Base-by-base conservation (phyloP, 441 rosid genomes). In the Biscutella laevigata region DNA sequence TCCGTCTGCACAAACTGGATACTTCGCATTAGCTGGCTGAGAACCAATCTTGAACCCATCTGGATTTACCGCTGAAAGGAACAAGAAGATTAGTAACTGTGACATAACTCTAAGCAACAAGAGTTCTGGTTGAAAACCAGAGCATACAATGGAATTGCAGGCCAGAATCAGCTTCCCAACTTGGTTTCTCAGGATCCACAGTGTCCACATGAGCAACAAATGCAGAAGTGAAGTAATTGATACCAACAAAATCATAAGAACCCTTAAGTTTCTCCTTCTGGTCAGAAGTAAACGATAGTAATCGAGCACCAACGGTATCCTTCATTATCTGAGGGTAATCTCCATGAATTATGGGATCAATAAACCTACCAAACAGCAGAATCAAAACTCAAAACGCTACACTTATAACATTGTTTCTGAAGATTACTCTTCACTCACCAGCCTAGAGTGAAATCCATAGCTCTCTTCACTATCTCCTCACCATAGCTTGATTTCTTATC, bases 221-320 rank as follows among this genome's bases (percentile, higher is more conserved):
- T 0, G 43, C 20, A 12, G 74, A 62, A 21, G 75, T 66, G 61
- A 64, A 76, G 59, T 76, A 76, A 33, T 73, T 76, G 34, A 71
- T 16, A 11, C 77, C 81, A 7, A 79, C 22, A 43, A 71, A 79
- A 21, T 79, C 81, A 10, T 4, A 62, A 50, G 72, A 68, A 29
- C 58, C 53, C 63, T 62, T 61, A 2, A 68, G 60, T 50, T 48
- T 68, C 44, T 30, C 43, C 34, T 56, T 55, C 53, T 68, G 72
- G 26, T 62, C 56, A 0, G 36, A 14, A 0, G 72, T 68, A 57
- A 68, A 68, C 5, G 44, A 48, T 15, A 68, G 68, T 56, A 68
- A 36, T 0, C 68, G 30, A 55, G 7, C 20, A 44, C 68, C 68
- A 30, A 68, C 10, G 1, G 0, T 43, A 13, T 61, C 64, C 57